These are phyloP conservation scores for Endoconidiophora polonica DNA, from an alignment of 2,329 filamentous ascomycete genomes.

Conservation along the genomic window DNA sequence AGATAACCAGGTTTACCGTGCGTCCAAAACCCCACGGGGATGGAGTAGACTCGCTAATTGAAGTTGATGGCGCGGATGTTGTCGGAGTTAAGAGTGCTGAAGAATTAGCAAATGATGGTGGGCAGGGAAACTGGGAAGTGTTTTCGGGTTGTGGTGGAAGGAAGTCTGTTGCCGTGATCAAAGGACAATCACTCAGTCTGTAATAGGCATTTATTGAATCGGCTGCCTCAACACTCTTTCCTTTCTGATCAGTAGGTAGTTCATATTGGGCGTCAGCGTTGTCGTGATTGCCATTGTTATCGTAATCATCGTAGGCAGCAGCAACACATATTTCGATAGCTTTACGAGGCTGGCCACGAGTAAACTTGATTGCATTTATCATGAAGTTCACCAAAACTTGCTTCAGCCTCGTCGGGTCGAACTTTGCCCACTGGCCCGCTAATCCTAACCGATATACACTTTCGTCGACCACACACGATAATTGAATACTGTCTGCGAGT, in stretches of 20 bases:
- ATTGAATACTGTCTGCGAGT: constrained; percentile 51
- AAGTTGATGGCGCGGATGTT: constrained; percentile 31
- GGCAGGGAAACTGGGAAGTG: constrained; percentile 12
- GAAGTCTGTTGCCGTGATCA: constrained; percentile 3
- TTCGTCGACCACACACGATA: constrained; percentile 51
- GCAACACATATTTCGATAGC: constrained; percentile 48
- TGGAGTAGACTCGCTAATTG: constrained; percentile 29
- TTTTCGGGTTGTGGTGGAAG: constrained; percentile 4
- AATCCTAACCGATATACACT: constrained; percentile 48
- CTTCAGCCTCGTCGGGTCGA: constrained; percentile 58
- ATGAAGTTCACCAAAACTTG: constrained; percentile 66
- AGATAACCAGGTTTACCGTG: constrained; percentile 54
- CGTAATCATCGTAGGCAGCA: constrained; percentile 37
- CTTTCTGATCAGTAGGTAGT: no score
- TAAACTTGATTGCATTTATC: constrained; percentile 50
- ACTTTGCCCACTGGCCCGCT: constrained; percentile 47
- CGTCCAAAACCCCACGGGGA: constrained; percentile 49
- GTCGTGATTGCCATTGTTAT: constrained; percentile 30
- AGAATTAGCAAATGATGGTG: constrained; percentile 3
- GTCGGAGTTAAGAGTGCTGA: constrained; percentile 20
- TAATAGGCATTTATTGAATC: constrained; percentile 41
- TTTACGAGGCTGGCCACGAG: constrained; percentile 40
- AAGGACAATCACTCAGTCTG: constrained; percentile 20
- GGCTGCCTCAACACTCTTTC: constrained; percentile 38
- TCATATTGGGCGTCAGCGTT: no score